Percentiles rank a stretch among this genome's conserved stretches.
Evolutionary conservation across 163 green algal species (phyloP).

Genomic region (Scenedesmus sp.): DNA sequence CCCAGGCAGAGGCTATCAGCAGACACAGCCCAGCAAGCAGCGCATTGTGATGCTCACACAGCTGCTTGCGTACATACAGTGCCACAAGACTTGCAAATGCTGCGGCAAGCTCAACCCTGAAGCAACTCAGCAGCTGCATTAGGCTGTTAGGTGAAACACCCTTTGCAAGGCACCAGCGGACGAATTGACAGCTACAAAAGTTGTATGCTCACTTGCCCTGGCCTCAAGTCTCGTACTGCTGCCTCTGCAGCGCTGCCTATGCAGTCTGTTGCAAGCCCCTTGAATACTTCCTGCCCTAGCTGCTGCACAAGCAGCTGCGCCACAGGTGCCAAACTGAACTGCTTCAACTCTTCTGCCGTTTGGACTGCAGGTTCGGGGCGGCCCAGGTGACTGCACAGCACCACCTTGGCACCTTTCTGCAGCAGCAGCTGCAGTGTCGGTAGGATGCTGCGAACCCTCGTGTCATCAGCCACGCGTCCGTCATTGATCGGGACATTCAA

Average conservation of each 20-base stretch:
- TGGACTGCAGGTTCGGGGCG: conserved; percentile 58
- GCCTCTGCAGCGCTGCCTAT: conserved; percentile 55
- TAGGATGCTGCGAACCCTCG: conserved; percentile 56
- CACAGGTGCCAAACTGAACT: conserved; percentile 58
- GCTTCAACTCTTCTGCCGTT: conserved; percentile 41
- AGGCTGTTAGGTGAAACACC: too few species aligned
- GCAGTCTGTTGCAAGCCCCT: conserved; percentile 65
- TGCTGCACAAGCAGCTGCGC: conserved; percentile 43
- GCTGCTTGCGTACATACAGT: background rate
- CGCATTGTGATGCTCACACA: too few species aligned
- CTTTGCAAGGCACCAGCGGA: too few species aligned
- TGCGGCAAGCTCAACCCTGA: background rate
- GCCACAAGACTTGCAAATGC: background rate
- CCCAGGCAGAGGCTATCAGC: too few species aligned
- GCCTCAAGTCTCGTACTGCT: conserved; percentile 51
- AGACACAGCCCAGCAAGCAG: too few species aligned
- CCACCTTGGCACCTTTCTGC: conserved; percentile 47
- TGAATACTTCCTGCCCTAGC: conserved; percentile 51
- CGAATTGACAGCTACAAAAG: background rate
- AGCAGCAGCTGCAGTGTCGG: conserved; percentile 65
- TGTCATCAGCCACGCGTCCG: conserved; percentile 58
- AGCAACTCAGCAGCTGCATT: background rate
- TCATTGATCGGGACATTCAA: conserved; percentile 64
- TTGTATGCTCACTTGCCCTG: conserved; percentile 59
- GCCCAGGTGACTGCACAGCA: conserved; percentile 67